Evolutionary conservation across 2,329 filamentous ascomycete genomes (phyloP), one percentile per base, ranked within the genome.

Genomic region (Thermoascus crustaceus): DNA sequence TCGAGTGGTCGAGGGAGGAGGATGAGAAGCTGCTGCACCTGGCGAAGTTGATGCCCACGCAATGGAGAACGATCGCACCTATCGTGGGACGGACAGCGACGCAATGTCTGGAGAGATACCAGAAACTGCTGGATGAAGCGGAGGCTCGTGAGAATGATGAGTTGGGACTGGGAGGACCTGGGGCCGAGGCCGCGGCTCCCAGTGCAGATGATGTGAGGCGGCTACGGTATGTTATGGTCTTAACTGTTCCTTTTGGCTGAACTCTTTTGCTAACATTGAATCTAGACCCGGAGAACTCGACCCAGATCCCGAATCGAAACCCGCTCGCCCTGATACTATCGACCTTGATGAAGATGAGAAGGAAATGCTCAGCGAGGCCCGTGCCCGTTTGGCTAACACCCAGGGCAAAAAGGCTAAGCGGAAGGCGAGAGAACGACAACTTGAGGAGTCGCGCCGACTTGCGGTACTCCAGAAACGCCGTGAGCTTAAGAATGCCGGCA

Each of bases 281-380:
- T 42, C n/a, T 38, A 67, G 68, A 39, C 89, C 91, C 4, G 91
- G 91, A 48, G 91, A 98, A 66, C 75, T 95, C 42, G 91, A 98
- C 52, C 88, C 89, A n/a, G 89, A 96, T 53, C 87, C 91, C 7
- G 91, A 98, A 64, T 91, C 84, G 49, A 95, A 95, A 61, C 91
- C 91, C 37, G 91, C 91, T 22, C 76, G 88, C 41, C 91, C 91
- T 24, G 91, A 98, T 61, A 95, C 91, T 4, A 91, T 98, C 57
- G 91, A 98, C 63, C 78, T 98, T 52, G 91, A 98, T 57, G 91
- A 98, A 60, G 91, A 98, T 57, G 91, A 98, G 64, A 96, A 98
- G 69, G 91, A 98, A 64, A 98, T 98, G 91, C 66, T 98, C 54
- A 95, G 88, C 58, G 91, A 98, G 67, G 91, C 91, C 48, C 85